A percentile compares a stretch with the other conserved stretches of the same genome.
phyloP scores from a whole-genome alignment of 179 eudicot genomes.

The Silene noctiflora region DNA sequence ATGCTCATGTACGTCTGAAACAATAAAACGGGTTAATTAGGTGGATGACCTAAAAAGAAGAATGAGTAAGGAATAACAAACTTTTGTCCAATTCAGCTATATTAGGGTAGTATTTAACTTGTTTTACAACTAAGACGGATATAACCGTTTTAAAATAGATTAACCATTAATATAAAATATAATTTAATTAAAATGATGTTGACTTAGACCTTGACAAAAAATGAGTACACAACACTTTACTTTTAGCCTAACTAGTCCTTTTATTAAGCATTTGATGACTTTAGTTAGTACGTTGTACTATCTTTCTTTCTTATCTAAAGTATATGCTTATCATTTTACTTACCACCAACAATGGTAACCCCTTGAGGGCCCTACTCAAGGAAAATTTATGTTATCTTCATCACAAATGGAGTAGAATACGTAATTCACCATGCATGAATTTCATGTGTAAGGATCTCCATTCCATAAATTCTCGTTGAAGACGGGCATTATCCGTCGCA shows the following conservation, averaged over 20 bases:
- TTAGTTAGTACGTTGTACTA: conserved; percentile 29
- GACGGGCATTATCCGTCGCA: no score
- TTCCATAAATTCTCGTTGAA: no score
- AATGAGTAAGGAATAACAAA: no score
- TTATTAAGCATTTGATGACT: conserved; percentile 19
- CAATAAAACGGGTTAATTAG: no score
- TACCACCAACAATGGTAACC: conserved; percentile 27
- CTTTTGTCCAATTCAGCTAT: no score
- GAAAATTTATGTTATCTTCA: neutral
- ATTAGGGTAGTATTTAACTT: no score
- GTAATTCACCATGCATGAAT: neutral
- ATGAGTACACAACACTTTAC: conserved; percentile 15
- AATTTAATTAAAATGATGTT: conserved; percentile 5
- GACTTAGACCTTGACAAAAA: conserved; percentile 20
- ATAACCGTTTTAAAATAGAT: no score
- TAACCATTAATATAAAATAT: conserved; percentile 8
- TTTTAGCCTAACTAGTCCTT: conserved; percentile 32
- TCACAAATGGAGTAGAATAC: neutral
- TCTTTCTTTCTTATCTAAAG: conserved; percentile 28
- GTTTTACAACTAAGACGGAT: no score
- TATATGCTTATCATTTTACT: conserved; percentile 24
- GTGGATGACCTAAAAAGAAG: no score
- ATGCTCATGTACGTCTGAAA: no score
- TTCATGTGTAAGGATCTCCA: no score
- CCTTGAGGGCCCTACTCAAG: conserved; percentile 14